phyloP scores from a whole-genome alignment of 306 rosid genomes.

The Arachis hypogaea region DNA sequence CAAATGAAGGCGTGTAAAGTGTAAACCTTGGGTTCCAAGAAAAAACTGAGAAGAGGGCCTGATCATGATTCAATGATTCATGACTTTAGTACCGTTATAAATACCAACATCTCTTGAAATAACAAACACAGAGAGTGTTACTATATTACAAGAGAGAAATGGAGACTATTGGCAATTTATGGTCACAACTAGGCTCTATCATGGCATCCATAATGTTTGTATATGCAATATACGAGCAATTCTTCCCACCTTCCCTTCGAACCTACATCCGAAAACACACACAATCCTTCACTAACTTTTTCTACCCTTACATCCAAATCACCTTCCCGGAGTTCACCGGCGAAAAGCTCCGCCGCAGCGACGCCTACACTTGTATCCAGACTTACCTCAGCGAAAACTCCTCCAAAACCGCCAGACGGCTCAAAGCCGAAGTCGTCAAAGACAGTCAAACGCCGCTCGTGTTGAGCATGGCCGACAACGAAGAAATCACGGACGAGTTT shows the following conservation, averaged over 20 bases:
- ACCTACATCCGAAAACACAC: slow-evolving; percentile 3
- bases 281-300: not conserved
- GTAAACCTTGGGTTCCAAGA: too few species aligned
- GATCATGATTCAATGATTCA: too few species aligned
- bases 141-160: not conserved
- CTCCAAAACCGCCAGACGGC: slow-evolving; percentile 38
- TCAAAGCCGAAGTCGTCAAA: slow-evolving; percentile 56
- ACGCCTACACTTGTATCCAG: slow-evolving; percentile 45
- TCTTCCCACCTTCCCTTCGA: slow-evolving; percentile 36
- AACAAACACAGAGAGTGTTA: too few species aligned
- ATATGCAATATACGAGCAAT: slow-evolving; percentile 39
- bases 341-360: slow-evolving; percentile 35
- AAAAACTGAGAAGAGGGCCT: too few species aligned
- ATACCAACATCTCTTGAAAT: too few species aligned
- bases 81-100: too few species aligned
- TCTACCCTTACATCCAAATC: slow-evolving; percentile 55
- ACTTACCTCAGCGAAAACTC: slow-evolving; percentile 48
- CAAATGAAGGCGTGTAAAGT: too few species aligned
- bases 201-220: slow-evolving; percentile 47
- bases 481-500: slow-evolving; percentile 55
- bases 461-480: slow-evolving; percentile 54
- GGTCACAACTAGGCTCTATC: slow-evolving; percentile 43
- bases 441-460: slow-evolving; percentile 43
- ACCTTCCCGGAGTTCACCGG: slow-evolving; percentile 45
- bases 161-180: slow-evolving; percentile 28